A percentile compares a stretch with the other conserved stretches of the same genome.
phyloP scores from a whole-genome alignment of 805 yeast genomes.

The Dipodascus geniculatus region DNA sequence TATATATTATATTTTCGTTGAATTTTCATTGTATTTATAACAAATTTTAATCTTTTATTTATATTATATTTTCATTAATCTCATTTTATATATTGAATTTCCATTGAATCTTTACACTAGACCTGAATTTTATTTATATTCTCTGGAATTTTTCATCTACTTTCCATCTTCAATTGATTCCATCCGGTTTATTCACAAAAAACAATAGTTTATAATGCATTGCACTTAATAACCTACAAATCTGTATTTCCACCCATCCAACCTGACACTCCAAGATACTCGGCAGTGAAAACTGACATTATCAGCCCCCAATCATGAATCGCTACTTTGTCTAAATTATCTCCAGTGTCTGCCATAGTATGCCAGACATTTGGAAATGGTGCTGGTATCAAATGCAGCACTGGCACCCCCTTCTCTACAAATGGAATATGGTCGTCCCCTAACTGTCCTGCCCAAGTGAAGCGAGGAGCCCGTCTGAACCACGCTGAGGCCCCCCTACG shows the following conservation, averaged over 20 bases:
- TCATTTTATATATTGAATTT: too few species aligned
- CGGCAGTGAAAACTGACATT: slow-evolving; percentile 29
- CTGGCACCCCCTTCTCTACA: slow-evolving; percentile 33
- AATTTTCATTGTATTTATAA: too few species aligned
- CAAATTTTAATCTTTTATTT: too few species aligned
- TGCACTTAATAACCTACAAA: too few species aligned
- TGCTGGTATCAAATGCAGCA: slow-evolving; percentile 42
- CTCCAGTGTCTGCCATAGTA: slow-evolving; percentile 35
- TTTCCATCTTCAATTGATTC: too few species aligned
- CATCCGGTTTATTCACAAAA: too few species aligned
- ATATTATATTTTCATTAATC: too few species aligned
- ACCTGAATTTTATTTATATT: too few species aligned
- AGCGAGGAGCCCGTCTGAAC: slow-evolving; percentile 11
- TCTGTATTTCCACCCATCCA: background rate
- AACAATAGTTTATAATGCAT: too few species aligned
- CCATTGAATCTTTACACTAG: too few species aligned
- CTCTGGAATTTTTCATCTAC: too few species aligned
- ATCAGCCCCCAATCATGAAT: slow-evolving; percentile 37
- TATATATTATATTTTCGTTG: too few species aligned
- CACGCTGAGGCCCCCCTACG: slow-evolving; percentile 4
- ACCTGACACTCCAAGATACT: slow-evolving; percentile 18
- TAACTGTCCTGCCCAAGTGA: slow-evolving; percentile 16
- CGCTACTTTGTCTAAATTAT: slow-evolving; percentile 28
- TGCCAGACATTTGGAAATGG: slow-evolving; percentile 46
- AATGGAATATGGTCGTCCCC: slow-evolving; percentile 49